phyloP scores from a whole-genome alignment of 1,139 yeast species.

The Taphrina deformans region DNA sequence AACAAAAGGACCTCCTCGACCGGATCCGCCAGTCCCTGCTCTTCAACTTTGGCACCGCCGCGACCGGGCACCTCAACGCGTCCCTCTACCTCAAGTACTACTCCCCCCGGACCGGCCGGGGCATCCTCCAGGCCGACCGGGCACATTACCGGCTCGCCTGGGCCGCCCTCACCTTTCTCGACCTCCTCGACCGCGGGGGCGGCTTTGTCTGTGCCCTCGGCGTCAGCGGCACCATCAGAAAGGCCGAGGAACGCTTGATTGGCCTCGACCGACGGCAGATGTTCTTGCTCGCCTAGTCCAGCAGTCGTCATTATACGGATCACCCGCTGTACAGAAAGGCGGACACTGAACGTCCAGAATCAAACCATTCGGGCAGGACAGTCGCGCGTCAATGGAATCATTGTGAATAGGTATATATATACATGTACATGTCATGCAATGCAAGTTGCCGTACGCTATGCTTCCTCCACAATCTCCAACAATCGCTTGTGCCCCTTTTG shows the following conservation, averaged over 20 bases:
- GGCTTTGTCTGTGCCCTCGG: constrained; percentile 62
- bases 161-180: constrained; percentile 68
- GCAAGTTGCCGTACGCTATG: constrained; percentile 1
- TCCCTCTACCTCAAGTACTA: constrained; percentile 62
- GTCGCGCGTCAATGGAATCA: too few species aligned
- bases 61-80: constrained; percentile 59
- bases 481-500: constrained; percentile 1
- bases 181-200: constrained; percentile 40
- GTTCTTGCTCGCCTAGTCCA: too few species aligned
- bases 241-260: constrained; percentile 58
- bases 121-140: constrained; percentile 75
- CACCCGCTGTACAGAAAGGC: too few species aligned
- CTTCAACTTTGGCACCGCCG: constrained; percentile 72
- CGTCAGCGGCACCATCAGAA: constrained; percentile 85
- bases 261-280: constrained; percentile 17
- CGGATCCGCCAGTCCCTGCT: constrained; percentile 52
- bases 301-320: too few species aligned
- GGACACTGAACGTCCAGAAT: too few species aligned
- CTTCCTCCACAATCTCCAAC: not conserved
- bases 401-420: not conserved
- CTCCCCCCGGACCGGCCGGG: constrained; percentile 77
- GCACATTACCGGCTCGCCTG: constrained; percentile 63
- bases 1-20: constrained; percentile 53
- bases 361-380: too few species aligned
- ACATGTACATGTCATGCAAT: not conserved